Evolutionary conservation across 2,329 filamentous ascomycete species (phyloP), one percentile per base, ranked within the genome.

Genomic region (Trichoderma koningiopsis): DNA sequence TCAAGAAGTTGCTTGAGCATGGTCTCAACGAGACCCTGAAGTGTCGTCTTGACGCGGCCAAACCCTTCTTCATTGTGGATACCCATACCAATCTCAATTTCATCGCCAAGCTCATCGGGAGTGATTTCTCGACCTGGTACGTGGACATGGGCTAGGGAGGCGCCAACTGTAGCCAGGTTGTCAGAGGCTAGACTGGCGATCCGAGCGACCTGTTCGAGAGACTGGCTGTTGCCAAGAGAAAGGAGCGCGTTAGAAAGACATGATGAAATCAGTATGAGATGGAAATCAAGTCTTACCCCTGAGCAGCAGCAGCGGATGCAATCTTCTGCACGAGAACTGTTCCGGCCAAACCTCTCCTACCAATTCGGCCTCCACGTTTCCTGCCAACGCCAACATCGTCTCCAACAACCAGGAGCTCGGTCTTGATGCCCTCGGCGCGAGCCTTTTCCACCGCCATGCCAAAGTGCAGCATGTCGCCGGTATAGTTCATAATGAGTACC

Each of bases 401-500:
- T 10, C 87, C 90, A 58, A 93, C 88, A 33, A 92, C 88, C 27
- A 92, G 85, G 84, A 93, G 91, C 70, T 91, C 88, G 0, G 89
- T 87, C 33, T 89, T 83, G 2, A 86, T 83, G 11, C 81, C 81
- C 16, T 77, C 76, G 0, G 90, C 90, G 68, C 89, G 88, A 13
- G 90, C 90, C 76, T 92, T 91, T 77, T 93, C 91, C 6, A 90
- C 88, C 0, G 88, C 91, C 83, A 93, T 88, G 5, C 90, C 90
- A 72, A 93, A 93, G 76, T 93, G 92, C 70, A 93, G 81, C 60
- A 92, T 86, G 76, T 90, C 88, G 14, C 88, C 88, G 0, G 90
- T 92, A 75, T 92, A 92, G 76, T 93, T 93, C 85, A 92, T 92
- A 10, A 92, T 89, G 24, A 92, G 86, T 8, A 93, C 85, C 40